These are phyloP conservation scores for Hypsizygus ulmarius DNA, from an alignment of 1,284 basidiomycete species.

Conservation along the genomic window DNA sequence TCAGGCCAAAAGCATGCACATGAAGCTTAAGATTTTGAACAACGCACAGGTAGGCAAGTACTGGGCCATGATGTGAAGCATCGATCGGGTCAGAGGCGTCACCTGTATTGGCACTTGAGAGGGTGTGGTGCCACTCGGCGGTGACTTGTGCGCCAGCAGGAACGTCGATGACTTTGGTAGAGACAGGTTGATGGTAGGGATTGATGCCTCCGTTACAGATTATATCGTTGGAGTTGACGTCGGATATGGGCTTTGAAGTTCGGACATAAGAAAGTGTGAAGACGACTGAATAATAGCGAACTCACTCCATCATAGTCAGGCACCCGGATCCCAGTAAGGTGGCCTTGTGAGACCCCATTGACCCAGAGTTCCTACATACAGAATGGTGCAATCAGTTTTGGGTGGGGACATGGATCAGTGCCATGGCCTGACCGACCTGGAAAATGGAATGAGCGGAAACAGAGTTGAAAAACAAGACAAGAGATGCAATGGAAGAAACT, in stretches of 20 bases:
- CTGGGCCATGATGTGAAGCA: slow-evolving; percentile 50
- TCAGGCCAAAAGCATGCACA: background rate
- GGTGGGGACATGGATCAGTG: background rate
- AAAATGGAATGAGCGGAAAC: slow-evolving; percentile 45
- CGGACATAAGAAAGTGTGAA: slow-evolving; percentile 1
- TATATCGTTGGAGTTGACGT: slow-evolving; percentile 52
- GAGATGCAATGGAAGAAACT: slow-evolving; percentile 13
- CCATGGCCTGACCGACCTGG: slow-evolving; percentile 31
- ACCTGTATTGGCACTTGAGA: slow-evolving; percentile 40
- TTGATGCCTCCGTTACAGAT: slow-evolving; percentile 61
- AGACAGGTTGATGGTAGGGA: slow-evolving; percentile 50
- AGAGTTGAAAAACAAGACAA: slow-evolving; percentile 26
- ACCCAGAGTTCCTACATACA: slow-evolving; percentile 40
- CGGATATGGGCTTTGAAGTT: slow-evolving; percentile 49
- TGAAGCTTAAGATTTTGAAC: background rate
- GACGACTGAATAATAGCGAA: slow-evolving; percentile 6
- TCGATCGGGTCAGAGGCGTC: slow-evolving; percentile 51
- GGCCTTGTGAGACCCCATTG: slow-evolving; percentile 49
- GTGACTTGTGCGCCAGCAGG: slow-evolving; percentile 49
- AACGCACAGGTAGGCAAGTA: slow-evolving; percentile 51
- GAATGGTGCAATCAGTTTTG: background rate
- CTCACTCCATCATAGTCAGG: slow-evolving; percentile 50
- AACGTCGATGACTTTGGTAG: slow-evolving; percentile 46
- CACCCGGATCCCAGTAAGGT: slow-evolving; percentile 45
- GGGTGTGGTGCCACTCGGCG: slow-evolving; percentile 51